Evolutionary conservation across 1,284 basidiomycete genomes (phyloP).

Genomic region (Vanrija humicola): DNA sequence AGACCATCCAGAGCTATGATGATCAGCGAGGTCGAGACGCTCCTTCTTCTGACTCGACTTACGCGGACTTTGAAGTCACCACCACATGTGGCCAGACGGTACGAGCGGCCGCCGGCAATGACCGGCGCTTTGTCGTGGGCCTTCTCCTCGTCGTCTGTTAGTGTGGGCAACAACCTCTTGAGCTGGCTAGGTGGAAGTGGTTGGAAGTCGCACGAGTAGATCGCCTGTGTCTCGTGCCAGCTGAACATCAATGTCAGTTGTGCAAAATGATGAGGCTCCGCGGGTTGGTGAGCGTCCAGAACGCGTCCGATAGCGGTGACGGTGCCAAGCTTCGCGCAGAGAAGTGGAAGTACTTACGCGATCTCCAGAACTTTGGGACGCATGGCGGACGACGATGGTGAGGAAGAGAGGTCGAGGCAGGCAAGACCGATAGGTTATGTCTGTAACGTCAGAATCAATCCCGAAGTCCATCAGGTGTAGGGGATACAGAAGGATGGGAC

Average conservation of each 20-base stretch:
- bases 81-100: constrained; percentile 88
- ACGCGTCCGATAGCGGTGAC: not conserved
- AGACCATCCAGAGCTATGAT: constrained; percentile 84
- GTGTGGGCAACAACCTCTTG: constrained; percentile 48
- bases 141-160: constrained; percentile 30
- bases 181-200: constrained; percentile 54
- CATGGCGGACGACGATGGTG: constrained; percentile 23
- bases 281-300: no score
- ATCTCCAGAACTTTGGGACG: constrained; percentile 49
- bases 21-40: constrained; percentile 4
- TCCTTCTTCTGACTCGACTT: constrained; percentile 45
- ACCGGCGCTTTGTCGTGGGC: constrained; percentile 12
- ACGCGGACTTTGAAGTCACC: constrained; percentile 97
- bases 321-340: not conserved
- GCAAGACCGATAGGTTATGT: no score
- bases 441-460: no score
- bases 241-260: constrained; percentile 20
- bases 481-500: no score
- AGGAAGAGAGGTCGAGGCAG: no score
- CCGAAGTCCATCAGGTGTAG: no score
- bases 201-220: constrained; percentile 92
- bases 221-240: constrained; percentile 90
- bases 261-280: no score
- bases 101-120: constrained; percentile 55
- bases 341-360: constrained; percentile 31